Evolutionary conservation across 2,329 filamentous ascomycete species (phyloP).

Genomic region (Aspergillus pseudoglaucus): DNA sequence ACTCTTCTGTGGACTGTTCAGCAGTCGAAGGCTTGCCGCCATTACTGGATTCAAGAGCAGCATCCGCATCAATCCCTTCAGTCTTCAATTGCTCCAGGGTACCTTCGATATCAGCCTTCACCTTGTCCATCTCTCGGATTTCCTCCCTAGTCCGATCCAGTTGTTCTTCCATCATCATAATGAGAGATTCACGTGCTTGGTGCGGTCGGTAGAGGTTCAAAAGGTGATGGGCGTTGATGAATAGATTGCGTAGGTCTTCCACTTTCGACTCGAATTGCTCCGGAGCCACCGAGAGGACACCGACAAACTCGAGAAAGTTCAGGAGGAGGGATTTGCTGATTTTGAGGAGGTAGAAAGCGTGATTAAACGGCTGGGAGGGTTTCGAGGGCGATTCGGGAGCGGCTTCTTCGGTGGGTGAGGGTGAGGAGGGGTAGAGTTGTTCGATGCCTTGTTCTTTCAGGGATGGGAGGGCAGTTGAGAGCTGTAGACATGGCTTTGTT

Average conservation of each 20-base stretch:
- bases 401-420: constrained; percentile 46
- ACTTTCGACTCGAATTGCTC: constrained; percentile 64
- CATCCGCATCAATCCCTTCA: constrained; percentile 21
- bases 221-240: constrained; percentile 87
- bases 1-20: constrained; percentile 20
- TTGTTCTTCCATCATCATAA: constrained; percentile 80
- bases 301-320: constrained; percentile 80
- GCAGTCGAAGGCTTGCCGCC: constrained; percentile 3
- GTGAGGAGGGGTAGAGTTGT: constrained; percentile 57
- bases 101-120: constrained; percentile 60
- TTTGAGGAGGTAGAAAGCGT: constrained; percentile 60
- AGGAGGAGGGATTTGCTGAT: constrained; percentile 79
- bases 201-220: constrained; percentile 93
- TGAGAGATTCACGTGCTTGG: constrained; percentile 82
- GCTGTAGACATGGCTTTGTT: too few species aligned
- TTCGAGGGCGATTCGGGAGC: constrained; percentile 42
- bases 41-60: constrained; percentile 6
- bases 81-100: constrained; percentile 30
- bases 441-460: constrained; percentile 65
- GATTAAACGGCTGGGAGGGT: constrained; percentile 40
- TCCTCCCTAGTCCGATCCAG: constrained; percentile 66
- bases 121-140: constrained; percentile 67
- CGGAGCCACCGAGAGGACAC: constrained; percentile 62
- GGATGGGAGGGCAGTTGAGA: constrained; percentile 56
- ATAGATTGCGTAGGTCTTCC: constrained; percentile 69